A percentile compares a stretch with the other conserved stretches of the same genome.
Evolutionary conservation across 2,329 filamentous ascomycete genomes (phyloP).

Genomic region (Microcyclosporella mali): DNA sequence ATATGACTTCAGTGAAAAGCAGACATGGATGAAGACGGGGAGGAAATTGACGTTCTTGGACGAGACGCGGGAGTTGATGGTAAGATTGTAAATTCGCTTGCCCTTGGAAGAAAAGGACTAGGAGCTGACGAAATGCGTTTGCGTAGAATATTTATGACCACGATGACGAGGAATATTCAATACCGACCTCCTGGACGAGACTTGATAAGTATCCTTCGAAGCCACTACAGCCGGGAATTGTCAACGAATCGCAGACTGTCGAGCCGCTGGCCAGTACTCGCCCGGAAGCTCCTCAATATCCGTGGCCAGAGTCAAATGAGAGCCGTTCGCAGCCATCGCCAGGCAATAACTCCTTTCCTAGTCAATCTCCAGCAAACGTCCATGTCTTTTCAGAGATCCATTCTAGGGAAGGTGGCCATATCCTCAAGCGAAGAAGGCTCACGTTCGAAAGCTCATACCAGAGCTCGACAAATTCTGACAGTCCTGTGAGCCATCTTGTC

Average conservation of each 20-base stretch:
- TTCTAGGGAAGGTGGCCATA: neutral
- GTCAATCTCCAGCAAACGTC: too few species aligned
- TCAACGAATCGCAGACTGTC: neutral
- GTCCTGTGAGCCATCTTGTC: conserved; percentile 2
- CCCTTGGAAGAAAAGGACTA: too few species aligned
- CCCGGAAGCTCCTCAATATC: conserved; percentile 5
- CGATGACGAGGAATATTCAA: too few species aligned
- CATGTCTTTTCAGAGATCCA: too few species aligned
- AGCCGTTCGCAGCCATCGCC: neutral
- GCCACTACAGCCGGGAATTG: too few species aligned
- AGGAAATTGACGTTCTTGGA: conserved; percentile 29
- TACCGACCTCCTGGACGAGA: too few species aligned
- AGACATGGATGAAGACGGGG: conserved; percentile 29
- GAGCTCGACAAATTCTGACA: conserved; percentile 9
- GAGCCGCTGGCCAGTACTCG: neutral
- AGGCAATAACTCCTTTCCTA: too few species aligned
- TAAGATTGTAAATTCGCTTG: too few species aligned
- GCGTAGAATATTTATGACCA: too few species aligned
- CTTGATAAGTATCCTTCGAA: too few species aligned
- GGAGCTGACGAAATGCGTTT: too few species aligned
- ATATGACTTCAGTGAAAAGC: conserved; percentile 27
- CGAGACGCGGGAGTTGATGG: conserved; percentile 29
- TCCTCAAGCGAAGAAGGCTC: conserved; percentile 14
- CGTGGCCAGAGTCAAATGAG: conserved; percentile 3
- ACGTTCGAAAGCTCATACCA: conserved; percentile 18